Evolutionary conservation across 2,329 filamentous ascomycete genomes (phyloP).

Genomic region (Cyanodermella asteris): DNA sequence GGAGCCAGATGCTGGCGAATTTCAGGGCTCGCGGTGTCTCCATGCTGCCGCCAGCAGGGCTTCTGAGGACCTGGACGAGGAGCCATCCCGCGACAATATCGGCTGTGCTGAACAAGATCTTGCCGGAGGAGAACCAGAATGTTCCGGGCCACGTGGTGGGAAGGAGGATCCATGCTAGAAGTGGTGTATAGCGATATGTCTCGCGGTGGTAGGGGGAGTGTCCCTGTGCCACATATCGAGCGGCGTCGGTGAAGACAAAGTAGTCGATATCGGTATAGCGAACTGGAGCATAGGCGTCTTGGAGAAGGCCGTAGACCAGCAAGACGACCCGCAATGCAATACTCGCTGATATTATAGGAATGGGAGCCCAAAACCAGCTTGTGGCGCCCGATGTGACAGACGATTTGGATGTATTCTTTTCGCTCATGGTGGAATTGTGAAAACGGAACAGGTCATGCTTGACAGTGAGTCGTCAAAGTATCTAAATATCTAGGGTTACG

Average conservation of each 20-base stretch:
- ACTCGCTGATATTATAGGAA: no score
- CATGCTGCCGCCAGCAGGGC: constrained; percentile 21
- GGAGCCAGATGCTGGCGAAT: constrained; percentile 73
- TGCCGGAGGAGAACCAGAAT: constrained; percentile 61
- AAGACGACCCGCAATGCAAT: constrained; percentile 48
- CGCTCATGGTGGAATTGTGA: no score
- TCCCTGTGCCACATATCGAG: constrained; percentile 48
- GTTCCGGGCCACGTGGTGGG: constrained; percentile 45
- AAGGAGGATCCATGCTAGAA: constrained; percentile 75
- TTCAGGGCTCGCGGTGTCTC: constrained; percentile 36
- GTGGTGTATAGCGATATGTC: constrained; percentile 90
- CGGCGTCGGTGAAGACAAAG: constrained; percentile 88
- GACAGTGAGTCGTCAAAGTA: no score
- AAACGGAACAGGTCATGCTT: no score
- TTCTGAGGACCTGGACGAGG: constrained; percentile 34
- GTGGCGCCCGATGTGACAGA: no score
- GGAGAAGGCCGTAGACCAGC: constrained; percentile 73
- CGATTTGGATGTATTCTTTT: no score
- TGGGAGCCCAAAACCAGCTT: no score
- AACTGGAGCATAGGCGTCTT: constrained; percentile 74
- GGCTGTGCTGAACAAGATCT: constrained; percentile 61
- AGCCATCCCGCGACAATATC: constrained; percentile 74
- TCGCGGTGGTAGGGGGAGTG: constrained; percentile 67
- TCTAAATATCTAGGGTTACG: no score
- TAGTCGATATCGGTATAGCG: constrained; percentile 99